Evolutionary conservation across 1,284 basidiomycete species (phyloP), one percentile per base, ranked within the genome.

Genomic region (Golubevia sp.): DNA sequence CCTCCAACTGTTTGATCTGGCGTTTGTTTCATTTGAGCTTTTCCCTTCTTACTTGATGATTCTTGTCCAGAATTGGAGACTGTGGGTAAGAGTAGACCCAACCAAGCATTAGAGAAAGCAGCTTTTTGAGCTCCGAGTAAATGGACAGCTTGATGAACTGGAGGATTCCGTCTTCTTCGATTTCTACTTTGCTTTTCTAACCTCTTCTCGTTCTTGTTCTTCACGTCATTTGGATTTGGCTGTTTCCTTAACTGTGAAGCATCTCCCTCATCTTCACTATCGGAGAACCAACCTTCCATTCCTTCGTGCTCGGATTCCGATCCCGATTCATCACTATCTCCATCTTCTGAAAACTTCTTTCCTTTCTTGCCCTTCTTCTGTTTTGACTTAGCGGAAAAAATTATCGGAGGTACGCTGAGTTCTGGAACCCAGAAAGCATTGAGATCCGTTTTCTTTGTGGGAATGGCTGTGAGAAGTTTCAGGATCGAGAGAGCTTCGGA

Each of bases 381-480:
- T 34, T 49, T 44, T 0, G 54, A 55, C 27, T 61, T 61, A 11
- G 54, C 20, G 6, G 20, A 44, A 23, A 25, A 8, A 18, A 44
- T 44, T 8, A 44, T 44, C 18, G 38, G 38, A 44, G 38, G 11
- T 13, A 44, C 38, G 18, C 38, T 18, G 2, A 83, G 64, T 48
- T 73, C 74, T 1, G 75, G 68, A 15, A 82, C 67, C 20, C 78
- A 55, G 59, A 73, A 83, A 49, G 70, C 71, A 71, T 82, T 83
- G 21, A 83, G 59, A 56, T 81, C 76, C 8, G 53, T 65, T 8
- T 66, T 59, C 25, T 64, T 56, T 0, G 72, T 68, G 0, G 80
- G 80, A n/a, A 81, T 74, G 2, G 77, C 79, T n/a, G 79, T 80
- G 27, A 83, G 69, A 53, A 67, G 70, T 20, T 70, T 61, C n/a